These are phyloP conservation scores for Fusarium coffeatum DNA, from an alignment of 2,329 filamentous ascomycete genomes.

Conservation along the genomic window DNA sequence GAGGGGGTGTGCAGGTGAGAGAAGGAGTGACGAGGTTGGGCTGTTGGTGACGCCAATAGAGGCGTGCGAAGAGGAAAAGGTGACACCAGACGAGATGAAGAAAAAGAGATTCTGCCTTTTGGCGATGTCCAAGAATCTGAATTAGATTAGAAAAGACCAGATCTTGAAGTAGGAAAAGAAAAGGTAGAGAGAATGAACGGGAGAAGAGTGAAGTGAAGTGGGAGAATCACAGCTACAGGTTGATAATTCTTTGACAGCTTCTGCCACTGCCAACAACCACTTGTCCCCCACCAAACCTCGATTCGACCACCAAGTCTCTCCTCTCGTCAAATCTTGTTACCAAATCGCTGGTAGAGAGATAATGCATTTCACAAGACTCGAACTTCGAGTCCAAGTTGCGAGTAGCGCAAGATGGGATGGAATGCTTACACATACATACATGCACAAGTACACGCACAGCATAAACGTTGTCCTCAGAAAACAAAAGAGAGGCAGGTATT, in stretches of 20 bases:
- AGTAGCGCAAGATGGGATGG: slow-evolving; percentile 29
- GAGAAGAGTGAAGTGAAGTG: neutral
- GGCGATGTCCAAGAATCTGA: slow-evolving; percentile 6
- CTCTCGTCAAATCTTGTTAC: slow-evolving; percentile 1
- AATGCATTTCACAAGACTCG: slow-evolving; percentile 28
- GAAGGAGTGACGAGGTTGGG: slow-evolving; percentile 21
- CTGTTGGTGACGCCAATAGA: slow-evolving; percentile 23
- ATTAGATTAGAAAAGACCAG: neutral
- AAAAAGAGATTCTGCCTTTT: slow-evolving; percentile 1
- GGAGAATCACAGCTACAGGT: neutral
- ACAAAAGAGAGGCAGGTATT: neutral
- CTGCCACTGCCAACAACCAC: slow-evolving; percentile 3
- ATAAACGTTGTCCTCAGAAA: slow-evolving; percentile 10
- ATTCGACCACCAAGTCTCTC: neutral
- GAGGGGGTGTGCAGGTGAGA: neutral
- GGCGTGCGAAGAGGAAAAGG: slow-evolving; percentile 12
- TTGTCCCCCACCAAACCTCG: neutral
- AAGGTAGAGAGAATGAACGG: neutral
- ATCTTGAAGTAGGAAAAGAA: neutral
- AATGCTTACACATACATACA: slow-evolving; percentile 13
- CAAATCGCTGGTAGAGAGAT: slow-evolving; percentile 2
- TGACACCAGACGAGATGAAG: slow-evolving; percentile 33
- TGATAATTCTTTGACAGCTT: slow-evolving; percentile 14
- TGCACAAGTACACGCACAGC: slow-evolving; percentile 27
- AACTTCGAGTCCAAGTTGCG: slow-evolving; percentile 42